Evolutionary conservation across 768 basidiomycete genomes (phyloP), one percentile per base, ranked within the genome.

Genomic region (Dacryopinax spathularia): DNA sequence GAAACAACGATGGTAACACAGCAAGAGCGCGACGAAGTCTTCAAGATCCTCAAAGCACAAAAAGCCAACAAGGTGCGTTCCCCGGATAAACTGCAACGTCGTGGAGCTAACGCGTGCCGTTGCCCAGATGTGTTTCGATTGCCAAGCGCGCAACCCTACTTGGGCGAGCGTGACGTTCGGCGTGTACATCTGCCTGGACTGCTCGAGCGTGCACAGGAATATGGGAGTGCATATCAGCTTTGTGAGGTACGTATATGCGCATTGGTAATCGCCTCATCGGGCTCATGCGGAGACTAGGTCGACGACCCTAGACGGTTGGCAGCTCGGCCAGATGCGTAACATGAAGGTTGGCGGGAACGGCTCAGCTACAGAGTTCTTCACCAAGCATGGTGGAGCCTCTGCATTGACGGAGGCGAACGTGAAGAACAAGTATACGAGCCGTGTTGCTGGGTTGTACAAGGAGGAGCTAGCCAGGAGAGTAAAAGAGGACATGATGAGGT

Each of bases 191-290:
- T 99, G 96, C 72, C 78, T 98, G 33, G 94, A 99, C 65, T 99
- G 96, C 79, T 98, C 95, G 3, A 89, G 88, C 68, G 77, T 88
- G 15, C 96, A 99, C 75, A 81, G 96, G 62, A 97, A 95, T 73
- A 86, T 97, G 84, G 96, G 96, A 69, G 95, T 98, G 25, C 96
- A 99, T 73, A 93, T 99, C 74, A 89, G 85, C 66, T 99, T 99
- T 70, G 95, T 99, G 41, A 79, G 94, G 91, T 93, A 72, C 69
- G 86, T 74, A 10, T 65, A 60, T 25, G 15, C 20, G n/a, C n/a
- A n/a, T n/a, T 60, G 12, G n/a, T 0, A 60, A 22, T 37, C 2
- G 22, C 61, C 60, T 39, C 59, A 37, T 22, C 16, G 37, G 2
- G 36, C 48, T 56, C 25, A 25, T 13, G 13, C 22, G 29, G 25